Conservation (phyloP, 306 rosid genomes). For the Prunus dulcis region DNA sequence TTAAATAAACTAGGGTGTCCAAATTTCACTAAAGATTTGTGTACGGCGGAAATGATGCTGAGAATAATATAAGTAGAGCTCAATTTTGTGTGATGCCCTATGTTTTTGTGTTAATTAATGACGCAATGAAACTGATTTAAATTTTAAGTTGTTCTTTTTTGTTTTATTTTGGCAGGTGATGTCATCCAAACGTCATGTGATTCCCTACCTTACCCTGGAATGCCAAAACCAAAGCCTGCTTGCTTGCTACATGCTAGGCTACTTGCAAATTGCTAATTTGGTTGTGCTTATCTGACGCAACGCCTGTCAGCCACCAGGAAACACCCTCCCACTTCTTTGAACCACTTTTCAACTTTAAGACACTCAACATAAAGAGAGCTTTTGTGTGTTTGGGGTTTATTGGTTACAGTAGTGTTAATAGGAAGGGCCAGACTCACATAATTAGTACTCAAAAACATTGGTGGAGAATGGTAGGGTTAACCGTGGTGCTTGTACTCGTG, state of each 20-base stretch:
- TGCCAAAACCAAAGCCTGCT: not conserved
- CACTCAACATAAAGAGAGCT: not conserved
- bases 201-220: not conserved
- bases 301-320: not conserved
- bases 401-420: not conserved
- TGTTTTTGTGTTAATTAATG: too few relatives aligned
- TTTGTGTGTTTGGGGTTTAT: too few relatives aligned
- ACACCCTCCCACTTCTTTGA: not conserved
- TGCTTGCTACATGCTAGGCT: too few relatives aligned
- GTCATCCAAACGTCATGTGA: not conserved
- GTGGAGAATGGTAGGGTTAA: not conserved
- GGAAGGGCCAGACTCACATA: too few relatives aligned
- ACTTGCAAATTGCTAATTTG: not conserved
- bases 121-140: too few relatives aligned
- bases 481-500: too few relatives aligned
- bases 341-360: not conserved
- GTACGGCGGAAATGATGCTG: too few relatives aligned
- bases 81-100: too few relatives aligned
- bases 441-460: not conserved
- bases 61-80: too few relatives aligned
- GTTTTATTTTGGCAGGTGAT: not conserved
- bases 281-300: not conserved
- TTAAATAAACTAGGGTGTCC: too few relatives aligned
- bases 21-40: too few relatives aligned
- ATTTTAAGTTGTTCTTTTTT: too few relatives aligned